Percentiles rank a stretch among this genome's conserved stretches.
phyloP scores from a whole-genome alignment of 2,329 filamentous ascomycete genomes.

The Talaromyces rugulosus region DNA sequence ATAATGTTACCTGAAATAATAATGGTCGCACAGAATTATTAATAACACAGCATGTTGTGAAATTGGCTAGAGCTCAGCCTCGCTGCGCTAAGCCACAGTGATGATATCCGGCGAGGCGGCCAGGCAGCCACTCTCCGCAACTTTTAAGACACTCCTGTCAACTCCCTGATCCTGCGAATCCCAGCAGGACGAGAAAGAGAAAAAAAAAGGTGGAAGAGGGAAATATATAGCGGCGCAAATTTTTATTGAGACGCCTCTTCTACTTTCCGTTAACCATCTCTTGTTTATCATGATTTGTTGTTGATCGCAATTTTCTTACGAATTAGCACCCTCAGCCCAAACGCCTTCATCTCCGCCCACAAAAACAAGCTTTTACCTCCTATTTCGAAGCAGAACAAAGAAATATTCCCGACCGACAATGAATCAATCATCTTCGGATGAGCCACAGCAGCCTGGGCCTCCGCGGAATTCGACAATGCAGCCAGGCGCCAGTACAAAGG shows the following conservation, averaged over 20 bases:
- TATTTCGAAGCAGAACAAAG: background rate
- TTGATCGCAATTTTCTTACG: background rate
- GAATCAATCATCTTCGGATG: background rate
- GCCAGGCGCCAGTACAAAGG: slow-evolving; percentile 22
- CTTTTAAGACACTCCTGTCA: background rate
- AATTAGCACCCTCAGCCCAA: background rate
- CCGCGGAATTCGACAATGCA: slow-evolving; percentile 16
- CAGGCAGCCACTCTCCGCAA: background rate
- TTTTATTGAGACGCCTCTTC: background rate
- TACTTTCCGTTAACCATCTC: background rate
- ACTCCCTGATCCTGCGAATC: background rate
- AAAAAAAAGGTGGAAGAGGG: background rate
- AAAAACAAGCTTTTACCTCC: background rate
- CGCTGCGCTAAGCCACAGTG: slow-evolving; percentile 6
- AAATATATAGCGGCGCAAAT: background rate
- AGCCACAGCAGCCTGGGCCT: slow-evolving; percentile 3
- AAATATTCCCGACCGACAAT: background rate
- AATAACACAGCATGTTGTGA: background rate
- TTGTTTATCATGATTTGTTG: background rate
- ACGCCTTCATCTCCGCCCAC: background rate
- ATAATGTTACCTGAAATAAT: background rate
- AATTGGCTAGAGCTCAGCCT: background rate
- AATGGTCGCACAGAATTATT: background rate
- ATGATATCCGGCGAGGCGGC: background rate
- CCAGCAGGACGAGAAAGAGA: background rate